A percentile compares a stretch with the other conserved stretches of the same genome.
Conservation (phyloP, 371 early-diverging fungal species). For the Lichtheimia corymbifera region DNA sequence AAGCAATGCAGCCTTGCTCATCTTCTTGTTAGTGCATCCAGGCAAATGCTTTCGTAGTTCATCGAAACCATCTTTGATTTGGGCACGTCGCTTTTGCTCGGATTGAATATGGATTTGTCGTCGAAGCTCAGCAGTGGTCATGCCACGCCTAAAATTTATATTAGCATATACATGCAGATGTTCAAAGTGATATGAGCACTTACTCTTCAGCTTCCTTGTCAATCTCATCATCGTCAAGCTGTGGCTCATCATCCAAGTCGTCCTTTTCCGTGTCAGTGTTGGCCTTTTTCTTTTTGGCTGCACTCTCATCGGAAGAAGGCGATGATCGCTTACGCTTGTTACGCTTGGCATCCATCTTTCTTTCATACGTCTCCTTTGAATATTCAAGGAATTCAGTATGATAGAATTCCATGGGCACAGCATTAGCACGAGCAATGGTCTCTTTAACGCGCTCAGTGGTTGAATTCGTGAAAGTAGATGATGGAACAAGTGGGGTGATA, state of each 20-base stretch:
- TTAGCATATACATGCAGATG: conserved; percentile 9
- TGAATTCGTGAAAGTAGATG: conserved; percentile 16
- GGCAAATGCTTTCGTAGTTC: conserved; percentile 50
- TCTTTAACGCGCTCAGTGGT: conserved; percentile 47
- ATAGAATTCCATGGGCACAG: conserved; percentile 49
- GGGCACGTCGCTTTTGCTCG: conserved; percentile 51
- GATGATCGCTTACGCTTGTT: conserved; percentile 38
- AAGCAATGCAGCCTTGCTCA: conserved; percentile 56
- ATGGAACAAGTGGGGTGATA: conserved; percentile 10
- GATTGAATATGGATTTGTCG: conserved; percentile 56
- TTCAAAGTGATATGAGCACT: neutral
- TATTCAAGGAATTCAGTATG: conserved; percentile 50
- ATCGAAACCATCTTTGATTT: conserved; percentile 54
- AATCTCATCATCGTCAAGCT: conserved; percentile 28
- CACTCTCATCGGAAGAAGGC: neutral
- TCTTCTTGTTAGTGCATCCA: conserved; percentile 53
- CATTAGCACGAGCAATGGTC: conserved; percentile 44
- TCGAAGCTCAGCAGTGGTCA: conserved; percentile 38
- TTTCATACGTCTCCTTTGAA: conserved; percentile 47
- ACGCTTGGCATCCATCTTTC: conserved; percentile 36
- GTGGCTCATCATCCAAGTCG: neutral
- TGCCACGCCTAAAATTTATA: conserved; percentile 1
- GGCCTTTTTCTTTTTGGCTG: neutral
- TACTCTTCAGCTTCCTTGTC: conserved; percentile 28
- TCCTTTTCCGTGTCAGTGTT: neutral